These are phyloP conservation scores for Seminavis robusta DNA, from an alignment of 108 stramenopile species.

Conservation along the genomic window DNA sequence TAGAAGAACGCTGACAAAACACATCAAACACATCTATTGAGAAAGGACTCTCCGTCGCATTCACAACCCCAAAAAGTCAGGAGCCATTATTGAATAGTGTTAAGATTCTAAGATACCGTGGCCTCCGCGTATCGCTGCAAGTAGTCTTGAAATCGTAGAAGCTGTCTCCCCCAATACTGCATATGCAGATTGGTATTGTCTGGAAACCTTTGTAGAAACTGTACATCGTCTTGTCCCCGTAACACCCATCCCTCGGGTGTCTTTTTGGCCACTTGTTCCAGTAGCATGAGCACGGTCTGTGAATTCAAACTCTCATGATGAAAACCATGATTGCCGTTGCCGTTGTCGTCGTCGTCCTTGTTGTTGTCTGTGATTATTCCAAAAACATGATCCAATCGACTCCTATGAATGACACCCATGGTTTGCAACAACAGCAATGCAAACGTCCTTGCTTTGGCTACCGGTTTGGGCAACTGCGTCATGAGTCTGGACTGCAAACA, in stretches of 20 bases:
- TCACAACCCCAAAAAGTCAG: no score
- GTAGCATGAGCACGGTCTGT: slow-evolving; percentile 45
- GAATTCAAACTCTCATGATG: slow-evolving; percentile 23
- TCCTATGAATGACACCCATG: slow-evolving; percentile 59
- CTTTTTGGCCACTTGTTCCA: slow-evolving; percentile 59
- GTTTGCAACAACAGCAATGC: slow-evolving; percentile 69
- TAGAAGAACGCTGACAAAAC: no score
- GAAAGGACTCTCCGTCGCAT: no score
- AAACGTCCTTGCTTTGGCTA: slow-evolving; percentile 65
- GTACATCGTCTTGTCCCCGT: slow-evolving; percentile 67
- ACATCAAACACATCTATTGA: no score
- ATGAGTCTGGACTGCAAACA: slow-evolving; percentile 57
- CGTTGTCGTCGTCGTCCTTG: slow-evolving; percentile 1
- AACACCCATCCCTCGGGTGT: slow-evolving; percentile 53
- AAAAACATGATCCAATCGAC: slow-evolving; percentile 46
- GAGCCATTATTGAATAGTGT: no score
- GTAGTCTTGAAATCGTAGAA: no score
- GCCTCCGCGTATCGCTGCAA: no score
- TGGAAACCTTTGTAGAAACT: slow-evolving; percentile 46
- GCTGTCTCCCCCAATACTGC: slow-evolving; percentile 73
- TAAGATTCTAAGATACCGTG: no score
- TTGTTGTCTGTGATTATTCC: background rate
- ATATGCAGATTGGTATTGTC: slow-evolving; percentile 40
- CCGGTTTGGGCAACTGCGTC: slow-evolving; percentile 17
- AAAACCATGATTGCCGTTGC: slow-evolving; percentile 6